These are phyloP conservation scores for Herpotrichia juniperi DNA, from an alignment of 2,329 filamentous ascomycete species.

Conservation along the genomic window DNA sequence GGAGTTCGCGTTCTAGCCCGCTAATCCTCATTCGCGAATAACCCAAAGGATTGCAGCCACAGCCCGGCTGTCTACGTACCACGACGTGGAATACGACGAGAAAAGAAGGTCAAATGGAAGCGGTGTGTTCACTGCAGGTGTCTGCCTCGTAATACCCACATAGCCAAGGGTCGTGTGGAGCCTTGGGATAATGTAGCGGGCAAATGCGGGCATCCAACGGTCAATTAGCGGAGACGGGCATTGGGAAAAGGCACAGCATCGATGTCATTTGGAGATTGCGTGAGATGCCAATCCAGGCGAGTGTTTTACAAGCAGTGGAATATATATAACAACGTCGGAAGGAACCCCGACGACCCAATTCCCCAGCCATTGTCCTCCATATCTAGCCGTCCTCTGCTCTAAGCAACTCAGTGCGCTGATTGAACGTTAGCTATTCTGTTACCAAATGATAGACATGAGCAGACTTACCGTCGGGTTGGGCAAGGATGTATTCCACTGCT, in stretches of 20 bases:
- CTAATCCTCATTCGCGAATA: no score
- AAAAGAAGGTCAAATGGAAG: not conserved
- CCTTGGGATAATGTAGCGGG: not conserved
- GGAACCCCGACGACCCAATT: constrained; percentile 33
- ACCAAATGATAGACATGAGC: constrained; percentile 30
- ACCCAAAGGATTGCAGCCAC: not conserved
- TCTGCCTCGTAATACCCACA: not conserved
- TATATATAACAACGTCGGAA: constrained; percentile 45
- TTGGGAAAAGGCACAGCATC: constrained; percentile 36
- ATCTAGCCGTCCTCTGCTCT: constrained; percentile 20
- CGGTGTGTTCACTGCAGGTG: not conserved
- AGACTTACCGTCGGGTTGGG: constrained; percentile 84
- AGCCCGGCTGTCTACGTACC: not conserved
- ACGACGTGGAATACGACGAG: not conserved
- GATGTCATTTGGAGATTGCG: constrained; percentile 44
- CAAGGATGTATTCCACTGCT: constrained; percentile 91
- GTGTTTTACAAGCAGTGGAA: constrained; percentile 46
- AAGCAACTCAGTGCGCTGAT: constrained; percentile 41
- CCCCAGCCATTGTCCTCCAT: constrained; percentile 31
- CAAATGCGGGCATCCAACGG: not conserved
- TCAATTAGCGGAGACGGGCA: not conserved
- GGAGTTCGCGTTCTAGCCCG: no score
- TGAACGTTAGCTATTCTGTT: constrained; percentile 23
- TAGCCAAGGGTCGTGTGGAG: no score
- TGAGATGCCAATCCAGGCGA: constrained; percentile 37